Evolutionary conservation across 257 asterid genomes (phyloP).

Genomic region (Plantago ovata): DNA sequence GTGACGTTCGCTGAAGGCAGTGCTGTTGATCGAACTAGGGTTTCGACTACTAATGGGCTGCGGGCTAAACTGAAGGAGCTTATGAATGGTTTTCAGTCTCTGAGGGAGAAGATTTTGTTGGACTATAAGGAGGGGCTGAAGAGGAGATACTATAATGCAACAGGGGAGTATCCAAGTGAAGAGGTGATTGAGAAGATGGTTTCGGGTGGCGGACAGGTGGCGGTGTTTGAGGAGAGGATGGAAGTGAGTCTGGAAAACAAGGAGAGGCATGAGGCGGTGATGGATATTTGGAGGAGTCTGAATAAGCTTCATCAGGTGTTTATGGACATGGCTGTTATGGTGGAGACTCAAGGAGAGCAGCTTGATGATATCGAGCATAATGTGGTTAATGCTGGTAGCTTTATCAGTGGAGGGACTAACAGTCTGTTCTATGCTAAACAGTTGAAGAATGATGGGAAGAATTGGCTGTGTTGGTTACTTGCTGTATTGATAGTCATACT

Average conservation of each 20-base stretch:
- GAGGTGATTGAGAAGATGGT: constrained; percentile 63
- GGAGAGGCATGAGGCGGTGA: constrained; percentile 78
- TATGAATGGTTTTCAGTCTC: constrained; percentile 62
- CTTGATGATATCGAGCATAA: constrained; percentile 61
- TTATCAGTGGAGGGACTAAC: constrained; percentile 67
- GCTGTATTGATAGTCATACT: constrained; percentile 48
- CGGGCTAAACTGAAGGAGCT: constrained; percentile 56
- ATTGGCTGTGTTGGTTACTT: constrained; percentile 57
- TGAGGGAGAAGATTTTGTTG: constrained; percentile 55
- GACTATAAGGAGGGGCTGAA: constrained; percentile 67
- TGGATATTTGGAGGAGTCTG: constrained; percentile 84
- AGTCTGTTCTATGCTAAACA: constrained; percentile 69
- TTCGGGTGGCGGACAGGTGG: constrained; percentile 40
- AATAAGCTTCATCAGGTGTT: constrained; percentile 84
- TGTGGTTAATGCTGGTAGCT: constrained; percentile 66
- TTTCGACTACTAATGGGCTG: constrained; percentile 58
- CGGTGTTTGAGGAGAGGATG: constrained; percentile 29
- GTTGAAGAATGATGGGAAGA: constrained; percentile 47
- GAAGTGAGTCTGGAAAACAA: constrained; percentile 43
- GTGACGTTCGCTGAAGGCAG: constrained; percentile 42
- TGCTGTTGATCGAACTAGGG: constrained; percentile 67
- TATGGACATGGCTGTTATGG: constrained; percentile 85
- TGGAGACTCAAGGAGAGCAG: constrained; percentile 72
- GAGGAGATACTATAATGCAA: constrained; percentile 62
- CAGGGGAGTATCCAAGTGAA: constrained; percentile 56